Base-by-base conservation (phyloP, 208 protist genomes). In the Tetramitus jugosus region DNA sequence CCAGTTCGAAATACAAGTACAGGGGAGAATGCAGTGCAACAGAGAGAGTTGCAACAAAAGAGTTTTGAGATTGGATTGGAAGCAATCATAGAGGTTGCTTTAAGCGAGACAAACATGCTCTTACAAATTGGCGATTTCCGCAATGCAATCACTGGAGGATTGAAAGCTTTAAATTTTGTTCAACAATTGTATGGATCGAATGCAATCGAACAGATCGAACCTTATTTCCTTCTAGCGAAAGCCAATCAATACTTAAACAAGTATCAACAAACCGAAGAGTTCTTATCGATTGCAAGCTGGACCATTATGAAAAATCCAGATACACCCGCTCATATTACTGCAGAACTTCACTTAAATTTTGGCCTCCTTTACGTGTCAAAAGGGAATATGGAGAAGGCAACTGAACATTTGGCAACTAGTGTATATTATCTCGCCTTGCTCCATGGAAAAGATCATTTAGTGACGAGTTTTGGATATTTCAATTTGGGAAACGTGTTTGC, bases 371-470 rank as follows among this genome's bases (percentile, higher is more conserved):
- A 71, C 31, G 65, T 71, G 10, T 23, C 43, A 13, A 17, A 71
- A 71, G 23, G n/a, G 31, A 49, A 71, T 33, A 37, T 49, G 10
- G 35, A 71, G 0, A 29, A 71, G 26, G 65, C 65, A 1, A 46
- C 49, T 26, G 65, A 71, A 49, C 26, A 71, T 71, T 37, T 71
- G 65, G 37, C 65, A 35, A 29, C 65, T n/a, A 71, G 65, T 71
- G 65, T 71, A 49, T 71, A 71, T 71, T 71, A 71, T 71, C 35
- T 71, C 31, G 37, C 65, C 33, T 46, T 71, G 33, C 8, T 37
- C 1, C 35, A 71, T 49, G 65, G 65, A 26, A 71, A 35, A 37
- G 7, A 49, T 49, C n/a, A 71, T 71, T 7, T 71, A 35, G 29
- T 71, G 8, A 71, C 65, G 8, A 71, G 39, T 49, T 71, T 49